Evolutionary conservation across 257 asterid genomes (phyloP), one percentile per base, ranked within the genome.

Genomic region (Capsicum pubescens): DNA sequence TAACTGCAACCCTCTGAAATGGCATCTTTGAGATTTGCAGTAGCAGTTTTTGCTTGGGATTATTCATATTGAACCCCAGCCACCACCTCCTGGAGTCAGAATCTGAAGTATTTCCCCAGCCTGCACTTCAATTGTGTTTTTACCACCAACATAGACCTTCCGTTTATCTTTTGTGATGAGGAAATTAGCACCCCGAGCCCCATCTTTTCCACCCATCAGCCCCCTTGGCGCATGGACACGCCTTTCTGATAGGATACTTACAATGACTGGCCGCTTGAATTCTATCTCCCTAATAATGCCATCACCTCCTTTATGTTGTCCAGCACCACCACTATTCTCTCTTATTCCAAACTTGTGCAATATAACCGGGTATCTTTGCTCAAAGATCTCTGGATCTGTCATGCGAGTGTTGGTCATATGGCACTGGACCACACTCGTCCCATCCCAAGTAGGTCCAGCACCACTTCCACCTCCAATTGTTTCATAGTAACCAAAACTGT

Each of bases 341-440:
- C 98, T 86, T 55, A 94, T 85, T 61, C 97, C 98, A 14, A 93
- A 96, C 86, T 88, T 90, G 74, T 90, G 99, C 44, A 96, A 82
- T 13, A 96, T 4, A 88, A 94, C 98, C 0, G 98, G 99, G 87
- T 96, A 96, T 57, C 99, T 90, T 88, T 96, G 98, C 91, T 94
- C 98, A 80, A 94, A 94, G 39, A 96, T 96, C 92, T 96, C 98
- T 0, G 99, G 99, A 84, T 96, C 99, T 5, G 98, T 96, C 98
- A 96, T 96, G 12, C 99, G 97, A 17, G 99, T 94, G 81, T 96
- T 96, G 4, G 99, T 96, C 99, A 96, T 96, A 89, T 96, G 99
- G 91, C 99, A 94, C 88, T 96, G 99, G 89, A 94, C 98, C 42
- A 98, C 98, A 78, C 98, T 92, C 7, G 99, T 91, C 7, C 98